Percentiles rank a stretch among this genome's conserved stretches.
Conservation (phyloP, 2,329 filamentous ascomycete species). For the Arthrobotrys musiformis region DNA sequence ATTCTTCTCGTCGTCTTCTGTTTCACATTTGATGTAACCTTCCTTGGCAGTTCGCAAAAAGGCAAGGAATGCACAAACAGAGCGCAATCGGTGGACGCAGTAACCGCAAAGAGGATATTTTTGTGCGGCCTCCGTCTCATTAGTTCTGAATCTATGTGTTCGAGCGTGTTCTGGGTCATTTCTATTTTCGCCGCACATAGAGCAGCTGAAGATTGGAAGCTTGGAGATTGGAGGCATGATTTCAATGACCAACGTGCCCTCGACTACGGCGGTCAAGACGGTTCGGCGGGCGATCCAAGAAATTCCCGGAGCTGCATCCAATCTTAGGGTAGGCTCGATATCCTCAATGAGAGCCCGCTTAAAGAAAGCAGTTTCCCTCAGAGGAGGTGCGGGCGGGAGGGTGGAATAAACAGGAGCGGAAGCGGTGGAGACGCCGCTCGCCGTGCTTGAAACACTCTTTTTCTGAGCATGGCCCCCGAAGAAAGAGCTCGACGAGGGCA, state of each 20-base stretch:
- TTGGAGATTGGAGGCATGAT: slow-evolving; percentile 74
- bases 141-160: slow-evolving; percentile 87
- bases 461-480: slow-evolving; percentile 60
- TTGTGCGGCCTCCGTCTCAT: slow-evolving; percentile 85
- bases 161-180: slow-evolving; percentile 77
- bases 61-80: slow-evolving; percentile 90
- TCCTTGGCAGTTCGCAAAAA: slow-evolving; percentile 92
- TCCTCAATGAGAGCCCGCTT: slow-evolving; percentile 89
- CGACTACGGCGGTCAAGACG: slow-evolving; percentile 82
- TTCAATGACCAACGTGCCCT: slow-evolving; percentile 88
- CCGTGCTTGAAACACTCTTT: slow-evolving; percentile 71
- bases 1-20: slow-evolving; percentile 82
- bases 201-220: slow-evolving; percentile 73
- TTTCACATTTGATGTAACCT: slow-evolving; percentile 87
- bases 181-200: slow-evolving; percentile 86
- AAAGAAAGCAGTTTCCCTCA: slow-evolving; percentile 94
- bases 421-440: slow-evolving; percentile 68
- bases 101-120: slow-evolving; percentile 90
- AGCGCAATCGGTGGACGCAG: slow-evolving; percentile 83
- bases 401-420: slow-evolving; percentile 63
- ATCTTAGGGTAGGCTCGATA: slow-evolving; percentile 89
- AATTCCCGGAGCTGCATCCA: slow-evolving; percentile 88
- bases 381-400: slow-evolving; percentile 67
- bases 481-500: slow-evolving; percentile 56
- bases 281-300: slow-evolving; percentile 92